Conservation (phyloP, 352 stramenopile species). For the Poterioochromonas sp. region DNA sequence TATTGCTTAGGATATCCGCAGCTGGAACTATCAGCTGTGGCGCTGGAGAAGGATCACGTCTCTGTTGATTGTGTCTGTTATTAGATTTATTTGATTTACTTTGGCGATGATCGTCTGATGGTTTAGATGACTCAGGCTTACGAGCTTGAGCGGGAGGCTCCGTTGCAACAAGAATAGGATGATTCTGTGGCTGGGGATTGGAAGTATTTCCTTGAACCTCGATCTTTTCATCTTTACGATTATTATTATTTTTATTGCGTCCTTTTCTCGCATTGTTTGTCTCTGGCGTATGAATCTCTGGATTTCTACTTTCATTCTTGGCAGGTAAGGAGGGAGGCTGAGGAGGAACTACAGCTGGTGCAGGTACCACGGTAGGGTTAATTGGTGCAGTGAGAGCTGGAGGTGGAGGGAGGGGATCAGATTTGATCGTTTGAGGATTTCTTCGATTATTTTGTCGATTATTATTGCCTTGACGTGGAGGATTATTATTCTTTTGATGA, state of each 20-base stretch:
- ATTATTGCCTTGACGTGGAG: neutral
- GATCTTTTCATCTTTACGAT: neutral
- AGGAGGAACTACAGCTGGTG: neutral
- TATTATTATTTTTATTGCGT: neutral
- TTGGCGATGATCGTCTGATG: neutral
- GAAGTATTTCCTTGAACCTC: neutral
- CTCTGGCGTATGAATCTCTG: neutral
- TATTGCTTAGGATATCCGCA: too few relatives aligned
- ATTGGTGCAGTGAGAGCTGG: neutral
- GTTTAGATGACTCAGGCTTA: neutral
- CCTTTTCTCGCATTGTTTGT: neutral
- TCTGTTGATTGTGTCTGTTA: too few relatives aligned
- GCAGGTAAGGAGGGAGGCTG: neutral
- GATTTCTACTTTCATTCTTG: neutral
- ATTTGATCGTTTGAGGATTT: neutral
- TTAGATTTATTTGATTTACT: neutral
- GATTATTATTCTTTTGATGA: neutral
- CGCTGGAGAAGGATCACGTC: too few relatives aligned
- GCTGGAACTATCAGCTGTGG: too few relatives aligned
- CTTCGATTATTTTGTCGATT: neutral
- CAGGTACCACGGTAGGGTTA: neutral
- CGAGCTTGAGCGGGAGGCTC: neutral
- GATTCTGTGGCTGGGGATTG: neutral
- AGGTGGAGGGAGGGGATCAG: neutral
- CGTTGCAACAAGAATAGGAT: neutral